phyloP scores from a whole-genome alignment of 805 yeast genomes.

The Zygoascus bituminiphila region DNA sequence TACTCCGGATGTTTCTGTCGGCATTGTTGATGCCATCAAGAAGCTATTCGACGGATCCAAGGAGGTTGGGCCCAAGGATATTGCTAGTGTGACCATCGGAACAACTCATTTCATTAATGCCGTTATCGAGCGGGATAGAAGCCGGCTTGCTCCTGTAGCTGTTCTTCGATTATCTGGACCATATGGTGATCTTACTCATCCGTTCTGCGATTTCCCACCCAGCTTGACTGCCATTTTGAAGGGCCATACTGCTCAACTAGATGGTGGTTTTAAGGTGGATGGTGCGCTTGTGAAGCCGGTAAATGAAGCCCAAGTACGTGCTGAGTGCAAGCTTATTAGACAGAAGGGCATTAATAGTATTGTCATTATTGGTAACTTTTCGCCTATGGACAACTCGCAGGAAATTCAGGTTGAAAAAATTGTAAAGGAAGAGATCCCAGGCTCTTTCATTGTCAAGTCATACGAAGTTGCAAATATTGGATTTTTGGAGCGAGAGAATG shows the following conservation, averaged over 20 bases:
- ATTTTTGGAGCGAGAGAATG: conserved; percentile 39
- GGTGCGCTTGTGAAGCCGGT: conserved; percentile 11
- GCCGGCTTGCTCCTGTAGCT: conserved; percentile 37
- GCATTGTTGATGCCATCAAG: conserved; percentile 34
- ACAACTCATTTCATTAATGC: conserved; percentile 48
- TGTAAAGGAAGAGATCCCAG: conserved; percentile 31
- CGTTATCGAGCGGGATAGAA: conserved; percentile 39
- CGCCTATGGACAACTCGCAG: conserved; percentile 34
- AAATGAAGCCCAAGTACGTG: conserved; percentile 7
- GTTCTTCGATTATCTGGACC: conserved; percentile 40
- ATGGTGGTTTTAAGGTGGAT: conserved; percentile 14
- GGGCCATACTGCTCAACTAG: conserved; percentile 11
- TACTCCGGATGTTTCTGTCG: conserved; percentile 38
- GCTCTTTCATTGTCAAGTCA: conserved; percentile 33
- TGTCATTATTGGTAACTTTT: conserved; percentile 37
- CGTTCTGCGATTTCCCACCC: conserved; percentile 41
- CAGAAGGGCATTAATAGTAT: conserved; percentile 26
- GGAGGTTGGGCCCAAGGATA: conserved; percentile 19
- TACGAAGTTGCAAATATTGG: conserved; percentile 39
- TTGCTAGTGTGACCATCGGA: conserved; percentile 43
- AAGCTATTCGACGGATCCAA: conserved; percentile 24
- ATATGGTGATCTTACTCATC: conserved; percentile 33
- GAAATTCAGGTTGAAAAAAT: conserved; percentile 32
- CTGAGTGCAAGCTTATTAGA: conserved; percentile 29
- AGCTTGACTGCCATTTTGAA: conserved; percentile 8